Conservation (phyloP, 768 basidiomycete species). For the Macrocybe gigantea region DNA sequence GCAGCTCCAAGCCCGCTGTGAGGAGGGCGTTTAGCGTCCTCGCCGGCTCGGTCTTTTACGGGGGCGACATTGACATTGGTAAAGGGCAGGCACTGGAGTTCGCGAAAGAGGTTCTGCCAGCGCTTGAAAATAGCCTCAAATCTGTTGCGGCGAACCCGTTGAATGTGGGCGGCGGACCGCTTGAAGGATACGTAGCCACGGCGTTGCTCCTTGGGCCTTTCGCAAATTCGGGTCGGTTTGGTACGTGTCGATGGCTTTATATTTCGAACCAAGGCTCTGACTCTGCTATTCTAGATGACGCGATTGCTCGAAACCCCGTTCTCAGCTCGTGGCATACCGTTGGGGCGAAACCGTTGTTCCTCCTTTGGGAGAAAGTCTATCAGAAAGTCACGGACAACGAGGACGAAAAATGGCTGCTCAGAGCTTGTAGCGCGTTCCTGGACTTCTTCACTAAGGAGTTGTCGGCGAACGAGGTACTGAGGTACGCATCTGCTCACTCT, state of each 20-base stretch:
- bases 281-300: conserved; percentile 27
- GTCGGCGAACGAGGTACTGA: conserved; percentile 42
- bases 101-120: conserved; percentile 46
- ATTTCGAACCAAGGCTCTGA: conserved; percentile 5
- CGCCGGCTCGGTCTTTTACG: conserved; percentile 55
- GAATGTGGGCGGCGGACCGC: conserved; percentile 54
- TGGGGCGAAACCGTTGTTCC: conserved; percentile 72
- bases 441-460: conserved; percentile 44
- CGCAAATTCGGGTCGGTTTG: conserved; percentile 41
- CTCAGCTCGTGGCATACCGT: conserved; percentile 42
- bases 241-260: conserved; percentile 29
- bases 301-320: conserved; percentile 40
- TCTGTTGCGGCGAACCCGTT: conserved; percentile 55
- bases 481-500: conserved; percentile 32
- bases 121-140: conserved; percentile 70
- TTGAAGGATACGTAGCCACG: conserved; percentile 80
- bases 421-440: conserved; percentile 50
- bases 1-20: conserved; percentile 50
- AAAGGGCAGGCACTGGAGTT: conserved; percentile 44
- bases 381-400: conserved; percentile 55
- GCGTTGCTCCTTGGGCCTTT: conserved; percentile 64
- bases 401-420: conserved; percentile 75
- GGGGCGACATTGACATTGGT: conserved; percentile 31
- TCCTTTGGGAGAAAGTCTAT: conserved; percentile 86
- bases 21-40: conserved; percentile 59